Percentiles rank a stretch among this genome's conserved stretches.
Conservation (phyloP, 2,329 filamentous ascomycete genomes). For the Fusarium verrucosum region DNA sequence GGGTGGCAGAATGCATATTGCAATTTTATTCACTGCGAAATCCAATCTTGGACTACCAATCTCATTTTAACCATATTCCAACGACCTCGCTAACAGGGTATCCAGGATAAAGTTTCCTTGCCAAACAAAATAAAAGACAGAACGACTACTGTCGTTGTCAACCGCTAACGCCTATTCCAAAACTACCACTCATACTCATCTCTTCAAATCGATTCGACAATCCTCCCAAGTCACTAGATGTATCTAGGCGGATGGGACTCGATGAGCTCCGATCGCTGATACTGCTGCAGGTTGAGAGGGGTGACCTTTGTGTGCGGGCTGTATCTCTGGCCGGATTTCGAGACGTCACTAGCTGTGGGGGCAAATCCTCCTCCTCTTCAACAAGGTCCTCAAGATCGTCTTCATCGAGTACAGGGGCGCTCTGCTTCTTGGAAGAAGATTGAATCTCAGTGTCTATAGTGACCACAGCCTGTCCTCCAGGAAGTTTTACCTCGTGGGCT, state of each 20-base stretch:
- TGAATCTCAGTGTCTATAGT: conserved; percentile 37
- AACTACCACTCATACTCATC: conserved; percentile 46
- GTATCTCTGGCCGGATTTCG: conserved; percentile 9
- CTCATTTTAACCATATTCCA: background rate
- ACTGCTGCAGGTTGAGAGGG: conserved; percentile 22
- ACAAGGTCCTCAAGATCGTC: conserved; percentile 44
- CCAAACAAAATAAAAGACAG: background rate
- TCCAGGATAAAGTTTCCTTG: conserved; percentile 5
- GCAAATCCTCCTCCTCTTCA: conserved; percentile 43
- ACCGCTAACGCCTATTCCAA: conserved; percentile 46
- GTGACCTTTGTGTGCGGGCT: conserved; percentile 3
- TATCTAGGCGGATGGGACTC: conserved; percentile 44
- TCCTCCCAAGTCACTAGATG: conserved; percentile 42
- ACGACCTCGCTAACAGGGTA: conserved; percentile 25
- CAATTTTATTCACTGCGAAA: background rate
- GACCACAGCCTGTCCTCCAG: conserved; percentile 63
- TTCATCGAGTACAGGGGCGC: conserved; percentile 22
- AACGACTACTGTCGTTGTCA: conserved; percentile 20
- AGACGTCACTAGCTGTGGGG: conserved; percentile 19
- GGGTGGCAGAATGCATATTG: background rate
- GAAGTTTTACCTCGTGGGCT: conserved; percentile 75
- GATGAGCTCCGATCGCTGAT: conserved; percentile 38
- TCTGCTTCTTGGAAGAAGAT: conserved; percentile 15
- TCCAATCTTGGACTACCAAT: background rate
- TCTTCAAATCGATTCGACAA: conserved; percentile 48